Percentiles rank a stretch among this genome's conserved stretches.
phyloP scores from a whole-genome alignment of 108 stramenopile genomes.

The Mediolabrus comicus region DNA sequence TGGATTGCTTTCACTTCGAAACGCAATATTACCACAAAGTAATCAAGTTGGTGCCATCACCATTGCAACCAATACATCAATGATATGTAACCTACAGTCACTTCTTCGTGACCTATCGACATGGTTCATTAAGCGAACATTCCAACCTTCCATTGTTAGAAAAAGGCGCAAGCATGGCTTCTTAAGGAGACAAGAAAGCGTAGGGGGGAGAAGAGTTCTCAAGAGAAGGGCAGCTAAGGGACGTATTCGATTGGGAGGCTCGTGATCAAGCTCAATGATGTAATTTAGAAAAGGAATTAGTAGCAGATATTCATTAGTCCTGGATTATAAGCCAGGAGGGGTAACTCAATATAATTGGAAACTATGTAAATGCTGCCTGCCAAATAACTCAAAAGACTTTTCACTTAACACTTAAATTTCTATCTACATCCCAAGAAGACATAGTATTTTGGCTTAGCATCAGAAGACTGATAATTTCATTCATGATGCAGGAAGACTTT shows the following conservation, averaged over 20 bases:
- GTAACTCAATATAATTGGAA: neutral
- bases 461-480: neutral
- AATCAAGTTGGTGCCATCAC: constrained; percentile 3
- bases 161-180: constrained; percentile 88
- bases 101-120: constrained; percentile 34
- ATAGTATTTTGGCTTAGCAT: neutral
- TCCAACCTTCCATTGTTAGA: constrained; percentile 84
- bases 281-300: neutral
- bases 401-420: constrained; percentile 1
- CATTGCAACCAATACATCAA: constrained; percentile 13
- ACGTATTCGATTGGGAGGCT: constrained; percentile 70
- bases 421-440: neutral
- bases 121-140: constrained; percentile 83
- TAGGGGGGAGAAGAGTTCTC: constrained; percentile 71
- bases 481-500: neutral
- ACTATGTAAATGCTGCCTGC: neutral
- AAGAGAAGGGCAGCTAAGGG: constrained; percentile 68
- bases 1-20: neutral
- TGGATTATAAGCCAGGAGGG: too few relatives aligned
- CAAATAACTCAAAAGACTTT: neutral
- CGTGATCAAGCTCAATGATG: constrained; percentile 4
- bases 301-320: too few relatives aligned
- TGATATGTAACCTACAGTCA: constrained; percentile 17
- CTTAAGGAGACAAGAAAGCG: constrained; percentile 59
- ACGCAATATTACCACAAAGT: neutral